Percentiles rank a stretch among this genome's conserved stretches.
Evolutionary conservation across 208 protist genomes (phyloP).

Genomic region (Crithidia bombi): DNA sequence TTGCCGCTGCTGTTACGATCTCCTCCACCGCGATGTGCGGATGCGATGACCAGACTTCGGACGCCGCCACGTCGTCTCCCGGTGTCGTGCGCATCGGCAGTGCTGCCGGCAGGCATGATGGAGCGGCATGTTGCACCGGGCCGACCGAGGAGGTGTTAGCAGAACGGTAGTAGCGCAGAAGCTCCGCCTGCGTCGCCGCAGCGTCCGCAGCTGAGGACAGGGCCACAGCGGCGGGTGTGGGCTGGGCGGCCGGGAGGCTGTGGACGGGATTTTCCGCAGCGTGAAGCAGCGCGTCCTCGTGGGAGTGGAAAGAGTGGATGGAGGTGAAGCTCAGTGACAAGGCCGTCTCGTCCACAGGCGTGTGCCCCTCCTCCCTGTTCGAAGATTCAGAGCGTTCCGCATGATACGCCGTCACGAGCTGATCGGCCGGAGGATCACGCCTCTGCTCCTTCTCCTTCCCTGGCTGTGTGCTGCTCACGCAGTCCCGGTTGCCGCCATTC

Average conservation of each 20-base stretch:
- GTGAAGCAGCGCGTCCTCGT: not conserved
- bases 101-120: not conserved
- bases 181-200: slow-evolving; percentile 7
- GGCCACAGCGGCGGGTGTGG: no score
- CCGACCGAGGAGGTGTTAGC: slow-evolving; percentile 1
- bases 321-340: slow-evolving; percentile 6
- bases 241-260: not conserved
- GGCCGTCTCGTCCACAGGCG: not conserved
- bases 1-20: not conserved
- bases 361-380: no score
- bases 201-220: not conserved
- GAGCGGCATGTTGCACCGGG: not conserved
- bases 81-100: not conserved
- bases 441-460: no score
- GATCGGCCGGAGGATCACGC: no score
- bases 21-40: slow-evolving; percentile 3
- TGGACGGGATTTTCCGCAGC: not conserved
- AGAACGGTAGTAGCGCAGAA: slow-evolving; percentile 5
- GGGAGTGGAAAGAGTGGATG: slow-evolving; percentile 8
- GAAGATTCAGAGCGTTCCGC: no score
- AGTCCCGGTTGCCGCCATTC: no score
- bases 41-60: not conserved
- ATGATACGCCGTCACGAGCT: no score
- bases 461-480: no score
- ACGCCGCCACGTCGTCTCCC: not conserved